Evolutionary conservation across 129 eudicot species (phyloP).

Genomic region (Flaveria brownii): DNA sequence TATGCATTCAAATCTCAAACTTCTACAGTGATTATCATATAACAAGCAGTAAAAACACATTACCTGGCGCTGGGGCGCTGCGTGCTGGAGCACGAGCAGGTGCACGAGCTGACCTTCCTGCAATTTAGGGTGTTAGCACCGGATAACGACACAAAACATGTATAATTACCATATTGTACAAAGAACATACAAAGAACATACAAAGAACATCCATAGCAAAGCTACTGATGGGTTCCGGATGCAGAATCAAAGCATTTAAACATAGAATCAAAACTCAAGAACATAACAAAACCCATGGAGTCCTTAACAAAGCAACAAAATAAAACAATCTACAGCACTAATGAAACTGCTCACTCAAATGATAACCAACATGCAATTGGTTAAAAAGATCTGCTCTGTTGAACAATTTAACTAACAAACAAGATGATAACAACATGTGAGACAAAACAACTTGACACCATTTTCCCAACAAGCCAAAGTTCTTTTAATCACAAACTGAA

Average conservation of each 20-base stretch:
- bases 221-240: too few species aligned
- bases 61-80: conserved; percentile 66
- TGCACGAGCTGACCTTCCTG: conserved; percentile 96
- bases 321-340: not conserved
- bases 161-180: not conserved
- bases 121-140: conserved; percentile 16
- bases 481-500: not conserved
- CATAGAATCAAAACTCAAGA: not conserved
- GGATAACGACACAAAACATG: not conserved
- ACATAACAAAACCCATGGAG: not conserved
- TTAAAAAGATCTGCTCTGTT: not conserved
- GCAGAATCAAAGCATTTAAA: too few species aligned
- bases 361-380: too few species aligned
- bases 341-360: not conserved
- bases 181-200: too few species aligned
- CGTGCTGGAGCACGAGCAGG: conserved; percentile 72
- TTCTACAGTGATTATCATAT: not conserved
- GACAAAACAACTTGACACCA: not conserved
- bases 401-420: too few species aligned
- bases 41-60: not conserved
- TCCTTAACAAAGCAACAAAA: not conserved
- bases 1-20: not conserved
- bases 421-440: too few species aligned
- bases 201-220: not conserved
- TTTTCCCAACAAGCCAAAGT: not conserved